Percentiles rank a stretch among this genome's conserved stretches.
These are phyloP conservation scores for Falciphora oryzae DNA, from an alignment of 2,329 filamentous ascomycete genomes.

Conservation along the genomic window DNA sequence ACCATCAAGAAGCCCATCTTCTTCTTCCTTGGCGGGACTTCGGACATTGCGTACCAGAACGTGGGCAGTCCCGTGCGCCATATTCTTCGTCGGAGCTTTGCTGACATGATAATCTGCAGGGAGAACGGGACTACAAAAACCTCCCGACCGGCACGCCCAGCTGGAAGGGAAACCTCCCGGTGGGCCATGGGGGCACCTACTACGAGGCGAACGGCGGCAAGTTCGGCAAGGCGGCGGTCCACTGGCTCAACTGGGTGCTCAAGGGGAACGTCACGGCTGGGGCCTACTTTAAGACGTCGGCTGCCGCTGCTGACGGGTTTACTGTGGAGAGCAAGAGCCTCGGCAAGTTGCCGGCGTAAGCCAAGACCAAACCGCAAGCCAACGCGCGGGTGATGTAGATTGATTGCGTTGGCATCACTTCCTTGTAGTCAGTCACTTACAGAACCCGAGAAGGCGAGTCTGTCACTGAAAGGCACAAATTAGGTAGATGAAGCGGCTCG, in stretches of 20 bases:
- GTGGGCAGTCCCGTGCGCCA: not conserved
- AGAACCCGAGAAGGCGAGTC: too few species aligned
- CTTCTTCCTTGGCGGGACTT: slow-evolving; percentile 10
- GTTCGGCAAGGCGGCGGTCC: slow-evolving; percentile 4
- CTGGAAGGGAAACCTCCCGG: slow-evolving; percentile 6
- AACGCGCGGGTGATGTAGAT: too few species aligned
- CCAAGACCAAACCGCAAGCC: too few species aligned
- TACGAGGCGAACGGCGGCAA: slow-evolving; percentile 4
- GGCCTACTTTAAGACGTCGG: not conserved
- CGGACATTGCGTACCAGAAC: slow-evolving; percentile 6
- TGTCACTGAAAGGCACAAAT: too few species aligned
- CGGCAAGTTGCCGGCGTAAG: not conserved
- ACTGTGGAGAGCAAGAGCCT: slow-evolving; percentile 1
- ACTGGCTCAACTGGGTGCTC: slow-evolving; percentile 6
- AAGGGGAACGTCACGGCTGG: not conserved
- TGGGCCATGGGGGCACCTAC: slow-evolving; percentile 6
- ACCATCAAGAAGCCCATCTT: slow-evolving; percentile 11
- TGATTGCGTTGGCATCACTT: too few species aligned
- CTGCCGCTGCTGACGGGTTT: not conserved
- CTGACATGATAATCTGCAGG: not conserved
- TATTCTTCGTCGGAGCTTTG: not conserved
- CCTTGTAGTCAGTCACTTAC: not conserved
- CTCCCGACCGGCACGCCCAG: slow-evolving; percentile 5
- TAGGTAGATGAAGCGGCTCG: too few species aligned
- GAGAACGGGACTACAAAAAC: slow-evolving; percentile 8